Percentiles rank a stretch among this genome's conserved stretches.
These are phyloP conservation scores for Metschnikowia peoriensis DNA, from an alignment of 805 yeast genomes.

Conservation along the genomic window DNA sequence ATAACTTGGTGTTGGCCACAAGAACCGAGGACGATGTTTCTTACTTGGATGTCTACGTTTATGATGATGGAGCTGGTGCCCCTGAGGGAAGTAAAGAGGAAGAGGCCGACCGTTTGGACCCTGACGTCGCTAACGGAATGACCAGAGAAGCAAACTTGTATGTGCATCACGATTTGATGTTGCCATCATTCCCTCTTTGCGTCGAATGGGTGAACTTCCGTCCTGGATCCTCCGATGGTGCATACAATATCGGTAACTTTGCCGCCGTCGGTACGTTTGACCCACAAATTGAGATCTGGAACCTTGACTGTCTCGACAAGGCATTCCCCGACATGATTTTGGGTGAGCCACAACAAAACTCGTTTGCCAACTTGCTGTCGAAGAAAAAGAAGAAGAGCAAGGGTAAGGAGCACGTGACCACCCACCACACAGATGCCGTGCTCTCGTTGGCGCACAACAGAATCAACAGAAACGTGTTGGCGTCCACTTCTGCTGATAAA, in stretches of 20 bases:
- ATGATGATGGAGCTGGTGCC: slow-evolving; percentile 90
- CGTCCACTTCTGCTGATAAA: slow-evolving; percentile 92
- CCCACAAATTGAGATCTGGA: slow-evolving; percentile 97
- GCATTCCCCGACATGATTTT: slow-evolving; percentile 92
- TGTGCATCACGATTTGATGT: slow-evolving; percentile 95
- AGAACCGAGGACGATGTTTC: slow-evolving; percentile 96
- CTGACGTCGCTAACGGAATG: slow-evolving; percentile 72
- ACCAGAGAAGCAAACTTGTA: slow-evolving; percentile 75
- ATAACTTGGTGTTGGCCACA: slow-evolving; percentile 84
- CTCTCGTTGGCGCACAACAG: slow-evolving; percentile 82
- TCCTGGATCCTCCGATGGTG: slow-evolving; percentile 41
- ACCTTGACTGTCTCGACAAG: slow-evolving; percentile 86
- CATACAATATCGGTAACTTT: slow-evolving; percentile 69
- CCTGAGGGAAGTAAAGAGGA: slow-evolving; percentile 65
- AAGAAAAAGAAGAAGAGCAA: slow-evolving; percentile 51
- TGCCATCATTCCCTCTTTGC: slow-evolving; percentile 95
- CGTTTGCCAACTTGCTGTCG: slow-evolving; percentile 36
- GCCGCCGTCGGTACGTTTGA: slow-evolving; percentile 97
- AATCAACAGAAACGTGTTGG: slow-evolving; percentile 77
- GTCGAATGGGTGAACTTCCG: slow-evolving; percentile 89
- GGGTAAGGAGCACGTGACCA: slow-evolving; percentile 51
- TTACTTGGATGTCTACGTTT: slow-evolving; percentile 87
- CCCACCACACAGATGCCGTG: slow-evolving; percentile 93
- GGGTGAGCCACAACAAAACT: slow-evolving; percentile 64
- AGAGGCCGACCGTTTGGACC: slow-evolving; percentile 64